Conservation (phyloP, 2,329 filamentous ascomycete species). For the Clonostachys chloroleuca region DNA sequence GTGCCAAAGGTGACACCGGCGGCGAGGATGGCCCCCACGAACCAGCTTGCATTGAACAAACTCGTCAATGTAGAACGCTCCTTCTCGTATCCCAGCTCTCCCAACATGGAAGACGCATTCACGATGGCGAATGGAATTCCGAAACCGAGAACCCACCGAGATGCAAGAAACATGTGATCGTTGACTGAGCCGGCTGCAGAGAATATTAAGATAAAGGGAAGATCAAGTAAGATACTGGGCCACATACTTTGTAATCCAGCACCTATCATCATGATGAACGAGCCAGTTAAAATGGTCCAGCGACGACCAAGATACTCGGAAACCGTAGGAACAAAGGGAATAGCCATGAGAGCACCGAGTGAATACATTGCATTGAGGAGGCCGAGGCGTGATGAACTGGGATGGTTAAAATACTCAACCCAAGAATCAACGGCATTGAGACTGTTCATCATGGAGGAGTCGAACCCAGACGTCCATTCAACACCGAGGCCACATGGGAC, state of each 20-base stretch:
- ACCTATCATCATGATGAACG: constrained; percentile 10
- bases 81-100: constrained; percentile 23
- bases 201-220: too few species aligned
- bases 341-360: constrained; percentile 33
- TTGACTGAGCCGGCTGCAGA: constrained; percentile 8
- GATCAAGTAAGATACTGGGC: too few species aligned
- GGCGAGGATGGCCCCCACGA: constrained; percentile 26
- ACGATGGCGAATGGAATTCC: constrained; percentile 25
- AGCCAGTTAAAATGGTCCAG: constrained; percentile 23
- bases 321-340: constrained; percentile 31
- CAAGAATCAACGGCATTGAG: constrained; percentile 32
- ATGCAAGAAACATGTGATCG: constrained; percentile 22
- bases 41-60: constrained; percentile 22
- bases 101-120: constrained; percentile 23
- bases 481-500: constrained; percentile 33
- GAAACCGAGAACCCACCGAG: constrained; percentile 22
- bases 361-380: constrained; percentile 36
- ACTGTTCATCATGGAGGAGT: constrained; percentile 38
- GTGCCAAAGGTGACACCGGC: constrained; percentile 20
- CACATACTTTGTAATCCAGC: constrained; percentile 4
- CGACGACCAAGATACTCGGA: constrained; percentile 31
- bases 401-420: constrained; percentile 31
- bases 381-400: constrained; percentile 28
- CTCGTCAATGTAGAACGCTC: constrained; percentile 6
- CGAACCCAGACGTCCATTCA: constrained; percentile 36